Conservation (phyloP, 2,329 filamentous ascomycete species). For the Xylariales sp. region DNA sequence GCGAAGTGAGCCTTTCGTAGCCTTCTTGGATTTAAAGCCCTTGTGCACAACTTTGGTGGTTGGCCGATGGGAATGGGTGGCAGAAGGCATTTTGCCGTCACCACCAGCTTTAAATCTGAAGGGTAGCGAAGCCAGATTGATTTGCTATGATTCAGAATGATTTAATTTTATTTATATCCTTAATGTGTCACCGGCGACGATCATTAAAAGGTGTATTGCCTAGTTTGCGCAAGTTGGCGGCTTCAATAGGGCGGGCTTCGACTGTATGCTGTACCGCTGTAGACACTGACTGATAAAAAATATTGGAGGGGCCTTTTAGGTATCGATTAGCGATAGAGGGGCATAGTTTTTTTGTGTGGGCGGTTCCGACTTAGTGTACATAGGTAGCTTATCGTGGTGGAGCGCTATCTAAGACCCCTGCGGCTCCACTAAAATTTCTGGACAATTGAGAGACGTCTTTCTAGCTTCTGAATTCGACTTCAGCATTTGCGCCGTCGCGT, state of each 20-base stretch:
- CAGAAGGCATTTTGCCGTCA: constrained; percentile 78
- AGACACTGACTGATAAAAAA: constrained; percentile 26
- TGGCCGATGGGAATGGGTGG: constrained; percentile 86
- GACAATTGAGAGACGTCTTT: constrained; percentile 18
- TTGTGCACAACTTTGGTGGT: constrained; percentile 93
- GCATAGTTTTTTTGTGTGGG: constrained; percentile 39
- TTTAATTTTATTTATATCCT: constrained; percentile 57
- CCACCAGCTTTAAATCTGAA: constrained; percentile 89
- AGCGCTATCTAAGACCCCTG: constrained; percentile 20
- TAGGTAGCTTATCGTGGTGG: constrained; percentile 28
- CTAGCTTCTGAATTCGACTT: constrained; percentile 22
- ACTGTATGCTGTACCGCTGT: neutral
- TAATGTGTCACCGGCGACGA: constrained; percentile 16
- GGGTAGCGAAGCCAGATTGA: constrained; percentile 76
- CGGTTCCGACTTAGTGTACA: neutral
- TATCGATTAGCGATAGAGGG: constrained; percentile 39
- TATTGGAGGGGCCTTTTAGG: constrained; percentile 35
- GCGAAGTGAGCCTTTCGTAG: constrained; percentile 87
- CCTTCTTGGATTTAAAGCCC: constrained; percentile 90
- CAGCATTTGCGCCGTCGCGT: constrained; percentile 26
- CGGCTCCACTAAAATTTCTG: constrained; percentile 40
- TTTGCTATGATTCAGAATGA: too few species aligned
- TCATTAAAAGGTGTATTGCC: neutral
- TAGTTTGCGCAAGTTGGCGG: neutral
- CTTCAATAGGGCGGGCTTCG: neutral